These are phyloP conservation scores for Phoma sp. DNA, from an alignment of 2,329 filamentous ascomycete genomes.

Conservation along the genomic window DNA sequence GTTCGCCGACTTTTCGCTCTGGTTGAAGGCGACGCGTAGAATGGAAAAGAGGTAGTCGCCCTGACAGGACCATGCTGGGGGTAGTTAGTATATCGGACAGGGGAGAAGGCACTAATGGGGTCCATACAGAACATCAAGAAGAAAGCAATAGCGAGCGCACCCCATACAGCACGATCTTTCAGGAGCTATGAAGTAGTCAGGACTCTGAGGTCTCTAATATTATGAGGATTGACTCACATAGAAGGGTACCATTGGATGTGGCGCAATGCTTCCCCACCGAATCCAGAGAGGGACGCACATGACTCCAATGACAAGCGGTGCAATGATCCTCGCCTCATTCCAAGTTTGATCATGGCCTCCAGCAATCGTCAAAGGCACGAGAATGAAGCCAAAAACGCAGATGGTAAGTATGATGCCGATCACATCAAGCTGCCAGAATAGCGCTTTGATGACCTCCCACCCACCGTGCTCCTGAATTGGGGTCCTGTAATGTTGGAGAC, in stretches of 20 bases:
- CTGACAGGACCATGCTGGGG: slow-evolving; percentile 55
- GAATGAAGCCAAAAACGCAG: slow-evolving; percentile 56
- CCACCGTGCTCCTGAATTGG: slow-evolving; percentile 54
- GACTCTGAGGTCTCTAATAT: no score
- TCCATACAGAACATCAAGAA: slow-evolving; percentile 24
- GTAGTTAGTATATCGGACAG: neutral
- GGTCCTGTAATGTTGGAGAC: slow-evolving; percentile 55
- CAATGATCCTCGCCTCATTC: slow-evolving; percentile 60
- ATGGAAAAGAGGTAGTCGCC: slow-evolving; percentile 70
- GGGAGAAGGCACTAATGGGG: neutral
- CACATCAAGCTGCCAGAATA: slow-evolving; percentile 65
- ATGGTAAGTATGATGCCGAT: slow-evolving; percentile 59
- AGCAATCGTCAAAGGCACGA: slow-evolving; percentile 63
- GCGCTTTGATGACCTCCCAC: slow-evolving; percentile 47
- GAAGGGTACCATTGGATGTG: slow-evolving; percentile 66
- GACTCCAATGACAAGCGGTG: slow-evolving; percentile 61
- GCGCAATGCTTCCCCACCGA: slow-evolving; percentile 62
- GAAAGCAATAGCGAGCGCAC: slow-evolving; percentile 63
- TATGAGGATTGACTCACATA: slow-evolving; percentile 38
- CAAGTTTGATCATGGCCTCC: slow-evolving; percentile 58
- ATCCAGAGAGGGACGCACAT: slow-evolving; percentile 59
- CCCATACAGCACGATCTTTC: slow-evolving; percentile 69
- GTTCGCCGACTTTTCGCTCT: slow-evolving; percentile 63
- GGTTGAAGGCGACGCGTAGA: slow-evolving; percentile 67
- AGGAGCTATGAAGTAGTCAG: slow-evolving; percentile 51